phyloP scores from a whole-genome alignment of 2,329 filamentous ascomycete species.

The Phyllosticta capitalensis region DNA sequence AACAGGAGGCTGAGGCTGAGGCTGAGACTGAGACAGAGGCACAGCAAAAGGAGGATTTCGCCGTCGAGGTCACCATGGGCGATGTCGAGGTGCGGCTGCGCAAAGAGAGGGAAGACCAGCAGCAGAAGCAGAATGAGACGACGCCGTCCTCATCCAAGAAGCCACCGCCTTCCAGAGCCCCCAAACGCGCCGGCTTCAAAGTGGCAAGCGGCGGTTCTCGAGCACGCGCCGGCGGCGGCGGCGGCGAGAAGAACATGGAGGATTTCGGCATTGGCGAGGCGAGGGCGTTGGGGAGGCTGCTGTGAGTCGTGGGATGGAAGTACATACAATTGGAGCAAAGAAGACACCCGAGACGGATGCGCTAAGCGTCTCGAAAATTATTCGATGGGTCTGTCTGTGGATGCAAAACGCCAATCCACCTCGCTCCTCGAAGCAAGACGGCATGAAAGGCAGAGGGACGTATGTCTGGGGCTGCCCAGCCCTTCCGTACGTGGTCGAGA shows the following conservation, averaged over 20 bases:
- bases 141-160: not conserved
- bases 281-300: not conserved
- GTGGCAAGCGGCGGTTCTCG: conserved; percentile 9
- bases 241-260: conserved; percentile 26
- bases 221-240: not conserved
- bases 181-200: not conserved
- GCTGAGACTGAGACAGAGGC: not conserved
- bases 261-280: conserved; percentile 20
- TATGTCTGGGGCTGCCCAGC: too few relatives aligned
- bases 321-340: not conserved
- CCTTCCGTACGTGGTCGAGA: too few relatives aligned
- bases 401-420: too few relatives aligned
- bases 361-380: not conserved
- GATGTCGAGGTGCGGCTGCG: not conserved
- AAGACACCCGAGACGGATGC: not conserved
- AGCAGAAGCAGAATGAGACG: too few relatives aligned
- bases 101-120: not conserved
- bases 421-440: too few relatives aligned
- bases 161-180: not conserved
- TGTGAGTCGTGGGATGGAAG: not conserved
- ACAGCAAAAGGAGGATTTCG: not conserved
- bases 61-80: not conserved
- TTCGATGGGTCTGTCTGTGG: too few relatives aligned
- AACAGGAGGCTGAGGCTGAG: not conserved
- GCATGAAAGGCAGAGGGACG: too few relatives aligned